Conservation (phyloP, 2,329 filamentous ascomycete species). For the Aureobasidium sp. region DNA sequence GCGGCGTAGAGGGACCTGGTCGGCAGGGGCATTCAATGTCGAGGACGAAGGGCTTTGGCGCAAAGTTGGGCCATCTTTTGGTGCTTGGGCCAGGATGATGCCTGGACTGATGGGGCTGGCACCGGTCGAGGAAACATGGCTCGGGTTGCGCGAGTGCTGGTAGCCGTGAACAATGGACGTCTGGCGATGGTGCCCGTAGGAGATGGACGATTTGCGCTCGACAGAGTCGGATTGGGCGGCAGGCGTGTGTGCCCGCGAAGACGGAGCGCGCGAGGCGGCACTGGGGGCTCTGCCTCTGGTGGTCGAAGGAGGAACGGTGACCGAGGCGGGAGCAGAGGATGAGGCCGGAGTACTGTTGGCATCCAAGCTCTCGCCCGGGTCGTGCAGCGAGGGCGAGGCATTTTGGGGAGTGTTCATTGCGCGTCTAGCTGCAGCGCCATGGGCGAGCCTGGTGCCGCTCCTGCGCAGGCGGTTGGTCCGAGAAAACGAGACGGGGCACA, state of each 20-base stretch:
- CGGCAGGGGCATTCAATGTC: conserved; percentile 11
- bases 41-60: conserved; percentile 19
- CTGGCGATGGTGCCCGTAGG: conserved; percentile 86
- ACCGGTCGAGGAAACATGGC: conserved; percentile 67
- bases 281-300: conserved; percentile 42
- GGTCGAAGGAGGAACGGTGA: conserved; percentile 28
- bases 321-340: not conserved
- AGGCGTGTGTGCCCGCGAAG: conserved; percentile 40
- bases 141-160: conserved; percentile 85
- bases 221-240: conserved; percentile 35
- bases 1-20: conserved; percentile 20
- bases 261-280: conserved; percentile 34
- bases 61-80: conserved; percentile 6
- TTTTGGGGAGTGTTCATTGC: conserved; percentile 12
- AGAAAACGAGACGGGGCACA: not conserved
- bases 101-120: conserved; percentile 82
- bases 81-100: conserved; percentile 54
- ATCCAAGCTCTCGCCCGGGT: conserved; percentile 9
- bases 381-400: conserved; percentile 11
- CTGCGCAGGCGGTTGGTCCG: conserved; percentile 4
- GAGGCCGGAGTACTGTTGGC: not conserved
- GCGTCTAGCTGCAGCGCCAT: conserved; percentile 14
- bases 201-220: conserved; percentile 46
- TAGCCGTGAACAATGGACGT: conserved; percentile 96
- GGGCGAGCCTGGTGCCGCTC: conserved; percentile 10